Percentiles rank a stretch among this genome's conserved stretches.
Evolutionary conservation across 306 rosid genomes (phyloP).

Genomic region (Corylus heterophylla): DNA sequence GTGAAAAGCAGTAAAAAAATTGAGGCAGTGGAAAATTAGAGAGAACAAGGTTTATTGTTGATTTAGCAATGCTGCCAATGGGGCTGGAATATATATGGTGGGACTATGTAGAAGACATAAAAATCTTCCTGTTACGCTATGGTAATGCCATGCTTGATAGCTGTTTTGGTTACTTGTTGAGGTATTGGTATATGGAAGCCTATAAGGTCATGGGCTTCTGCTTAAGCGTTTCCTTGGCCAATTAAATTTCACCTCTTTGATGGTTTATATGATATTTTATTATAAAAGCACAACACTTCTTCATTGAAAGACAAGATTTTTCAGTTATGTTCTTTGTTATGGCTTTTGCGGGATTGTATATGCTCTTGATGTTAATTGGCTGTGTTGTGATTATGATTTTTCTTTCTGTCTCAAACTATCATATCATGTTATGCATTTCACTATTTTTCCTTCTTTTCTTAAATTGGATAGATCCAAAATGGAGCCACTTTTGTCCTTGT

Average conservation of each 20-base stretch:
- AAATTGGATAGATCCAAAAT: constrained; percentile 75
- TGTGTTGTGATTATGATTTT: not conserved
- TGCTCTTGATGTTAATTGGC: not conserved
- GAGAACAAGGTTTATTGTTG: not conserved
- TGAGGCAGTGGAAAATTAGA: not conserved
- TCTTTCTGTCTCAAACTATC: not conserved
- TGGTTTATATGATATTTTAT: not conserved
- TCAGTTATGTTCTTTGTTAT: not conserved
- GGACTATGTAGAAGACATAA: not conserved
- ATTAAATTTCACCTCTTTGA: not conserved
- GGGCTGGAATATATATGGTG: not conserved
- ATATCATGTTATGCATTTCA: constrained; percentile 21
- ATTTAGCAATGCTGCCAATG: not conserved
- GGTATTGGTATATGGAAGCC: not conserved
- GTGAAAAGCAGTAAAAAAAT: not conserved
- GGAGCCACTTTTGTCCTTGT: constrained; percentile 91
- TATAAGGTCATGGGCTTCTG: not conserved
- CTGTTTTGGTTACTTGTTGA: not conserved
- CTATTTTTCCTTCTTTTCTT: constrained; percentile 31
- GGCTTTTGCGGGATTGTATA: not conserved
- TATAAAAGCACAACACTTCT: not conserved
- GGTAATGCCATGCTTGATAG: not conserved
- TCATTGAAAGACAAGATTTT: not conserved
- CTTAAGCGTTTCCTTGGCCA: not conserved
- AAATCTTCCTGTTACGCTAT: not conserved